Base-by-base conservation (phyloP, 257 asterid species). In the Osmanthus fragrans region DNA sequence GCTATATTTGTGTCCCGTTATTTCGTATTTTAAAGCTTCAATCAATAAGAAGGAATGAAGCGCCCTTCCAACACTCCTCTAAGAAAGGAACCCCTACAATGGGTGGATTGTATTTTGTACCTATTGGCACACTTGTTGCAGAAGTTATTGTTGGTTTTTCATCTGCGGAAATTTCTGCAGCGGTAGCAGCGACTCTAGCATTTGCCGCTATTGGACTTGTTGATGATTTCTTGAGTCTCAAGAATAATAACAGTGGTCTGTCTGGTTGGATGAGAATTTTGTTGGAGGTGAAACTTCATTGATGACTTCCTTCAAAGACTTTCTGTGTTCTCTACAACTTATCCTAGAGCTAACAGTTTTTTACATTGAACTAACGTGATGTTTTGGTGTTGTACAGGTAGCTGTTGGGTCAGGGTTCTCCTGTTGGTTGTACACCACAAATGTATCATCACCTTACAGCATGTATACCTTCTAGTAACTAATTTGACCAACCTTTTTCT, bases 31-130 rank as follows among this genome's bases (percentile, higher is more conserved):
- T 90, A 85, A 91, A 82, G 82, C 75, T 90, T 74, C 85, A 82
- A 40, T 84, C 96, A 63, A 73, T 85, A 68, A 82, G 82, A 76
- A 88, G 86, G 88, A 88, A 84, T 69, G 81, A 82, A 73, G 85
- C 83, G 25, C 89, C 96, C 63, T 40, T 49, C 70, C 86, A 65
- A 68, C 92, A 88, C 80, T 70, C 88, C 80, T 73, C 86, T 78
- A 94, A 92, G 87, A 91, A 84, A 79, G 89, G 92, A 76, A 92
- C 92, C 76, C 98, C 96, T 45, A 87, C 96, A 0, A 90, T 92
- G 96, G 98, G 96, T 12, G 97, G 99, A 54, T 45, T 92, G 76
- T 92, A 90, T 86, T 92, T 94, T 77, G 78, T 94, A 73, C 96
- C 99, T 6, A 84, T 89, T 74, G 98, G 97, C 54, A 76, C 93